Evolutionary conservation across 2,329 filamentous ascomycete species (phyloP), one percentile per base, ranked within the genome.

Genomic region (Ascochyta pisi): DNA sequence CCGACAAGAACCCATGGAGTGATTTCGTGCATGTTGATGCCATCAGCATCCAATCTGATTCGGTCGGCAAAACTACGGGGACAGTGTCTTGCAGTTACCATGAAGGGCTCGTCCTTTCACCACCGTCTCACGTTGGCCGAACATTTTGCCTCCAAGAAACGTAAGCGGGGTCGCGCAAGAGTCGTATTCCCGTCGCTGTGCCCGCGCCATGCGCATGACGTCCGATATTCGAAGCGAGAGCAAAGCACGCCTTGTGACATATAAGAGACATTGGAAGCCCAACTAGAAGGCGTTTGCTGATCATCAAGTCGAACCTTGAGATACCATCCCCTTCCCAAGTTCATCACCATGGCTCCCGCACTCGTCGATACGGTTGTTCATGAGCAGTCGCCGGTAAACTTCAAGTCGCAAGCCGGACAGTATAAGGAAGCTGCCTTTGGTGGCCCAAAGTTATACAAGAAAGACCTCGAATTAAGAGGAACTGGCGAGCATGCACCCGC

Each of bases 401-500:
- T 67, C 50, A 74, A 73, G 50, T 71, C 65, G n/a, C 71, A 72
- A 16, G 66, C 67, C 46, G 73, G 70, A 8, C 65, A 74, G 29
- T 73, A 73, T 54, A 69, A 81, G 58, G 79, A 81, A 54, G 77
- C 78, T 4, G 80, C 76, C 49, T 73, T 74, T 42, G 73, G 74
- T 57, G 76, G 76, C 10, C 77, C 77, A 1, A 74, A 73, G 37
- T 71, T 70, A 5, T 81, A 76, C 58, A 77, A 79, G 44, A 79
- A 81, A 57, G 82, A 84, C 0, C 71, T 76, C 4, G 84, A 86
- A 61, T 62, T 84, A 34, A 77, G 84, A 45, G 84, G 84, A 4
- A 82, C 80, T 10, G 79, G 71, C 2, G 83, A 80, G 57, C 79
- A 84, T 63, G 77, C 81, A 15, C 81, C 84, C 9, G 83, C 83